These are phyloP conservation scores for Hemileccinum rubropunctum DNA, from an alignment of 768 basidiomycete genomes.

Conservation along the genomic window DNA sequence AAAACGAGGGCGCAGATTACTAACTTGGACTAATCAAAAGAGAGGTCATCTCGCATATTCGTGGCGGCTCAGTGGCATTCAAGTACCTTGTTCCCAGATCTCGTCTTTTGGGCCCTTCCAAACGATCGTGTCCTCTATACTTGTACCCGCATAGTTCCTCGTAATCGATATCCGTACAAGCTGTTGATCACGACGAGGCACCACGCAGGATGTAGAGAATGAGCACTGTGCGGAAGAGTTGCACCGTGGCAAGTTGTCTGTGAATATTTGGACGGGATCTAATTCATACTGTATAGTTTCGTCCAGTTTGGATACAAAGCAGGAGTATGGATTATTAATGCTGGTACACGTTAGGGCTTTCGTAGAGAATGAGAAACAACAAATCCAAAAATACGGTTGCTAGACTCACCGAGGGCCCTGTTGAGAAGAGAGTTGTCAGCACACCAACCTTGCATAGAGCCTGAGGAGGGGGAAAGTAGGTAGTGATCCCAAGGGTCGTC, in stretches of 20 bases:
- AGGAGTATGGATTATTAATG: constrained; percentile 28
- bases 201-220: constrained; percentile 47
- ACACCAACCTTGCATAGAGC: constrained; percentile 59
- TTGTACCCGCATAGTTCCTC: neutral
- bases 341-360: constrained; percentile 12
- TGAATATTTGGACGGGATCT: constrained; percentile 56
- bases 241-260: constrained; percentile 38
- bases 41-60: neutral
- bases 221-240: constrained; percentile 34
- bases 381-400: neutral
- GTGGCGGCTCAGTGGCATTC: neutral
- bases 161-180: constrained; percentile 56
- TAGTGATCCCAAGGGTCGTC: constrained; percentile 48
- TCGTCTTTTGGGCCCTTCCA: constrained; percentile 73
- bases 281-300: constrained; percentile 43
- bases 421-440: constrained; percentile 36
- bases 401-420: constrained; percentile 11
- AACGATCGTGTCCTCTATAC: constrained; percentile 44
- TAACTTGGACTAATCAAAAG: constrained; percentile 47
- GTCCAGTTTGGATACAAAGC: constrained; percentile 40
- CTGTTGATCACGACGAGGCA: constrained; percentile 46
- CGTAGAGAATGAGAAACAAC: neutral
- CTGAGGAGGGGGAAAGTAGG: constrained; percentile 29
- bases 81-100: constrained; percentile 63
- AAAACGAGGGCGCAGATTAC: constrained; percentile 41